Percentiles rank a stretch among this genome's conserved stretches.
phyloP scores from a whole-genome alignment of 352 stramenopile genomes.

The Phytophthora chlamydospora region DNA sequence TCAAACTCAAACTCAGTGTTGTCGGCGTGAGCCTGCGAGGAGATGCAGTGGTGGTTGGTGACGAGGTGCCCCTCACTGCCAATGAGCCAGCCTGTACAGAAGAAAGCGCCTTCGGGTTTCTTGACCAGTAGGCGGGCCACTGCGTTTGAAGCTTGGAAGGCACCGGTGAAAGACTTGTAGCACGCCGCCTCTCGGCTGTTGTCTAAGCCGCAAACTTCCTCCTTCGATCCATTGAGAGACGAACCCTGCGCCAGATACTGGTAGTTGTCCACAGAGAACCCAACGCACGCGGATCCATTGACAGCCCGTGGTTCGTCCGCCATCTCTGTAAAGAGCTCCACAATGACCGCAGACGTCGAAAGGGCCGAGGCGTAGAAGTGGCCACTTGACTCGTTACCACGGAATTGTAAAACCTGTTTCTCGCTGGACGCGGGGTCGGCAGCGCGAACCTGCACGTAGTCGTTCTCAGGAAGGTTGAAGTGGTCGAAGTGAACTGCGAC shows the following conservation, averaged over 20 bases:
- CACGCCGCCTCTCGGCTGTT: constrained; percentile 60
- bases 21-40: constrained; percentile 40
- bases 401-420: constrained; percentile 34
- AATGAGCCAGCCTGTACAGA: constrained; percentile 78
- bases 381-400: constrained; percentile 32
- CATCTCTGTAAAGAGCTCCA: constrained; percentile 51
- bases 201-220: constrained; percentile 63
- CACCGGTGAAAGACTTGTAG: constrained; percentile 29
- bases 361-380: constrained; percentile 45
- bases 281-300: constrained; percentile 38
- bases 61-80: constrained; percentile 76
- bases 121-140: constrained; percentile 69
- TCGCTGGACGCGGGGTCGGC: constrained; percentile 34
- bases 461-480: constrained; percentile 61
- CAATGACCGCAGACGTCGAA: constrained; percentile 40
- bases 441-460: constrained; percentile 56
- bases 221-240: constrained; percentile 26
- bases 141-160: constrained; percentile 33
- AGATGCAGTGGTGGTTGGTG: constrained; percentile 85
- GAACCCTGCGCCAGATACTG: constrained; percentile 36
- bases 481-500: constrained; percentile 62
- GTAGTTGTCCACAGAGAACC: constrained; percentile 57
- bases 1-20: constrained; percentile 73
- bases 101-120: constrained; percentile 53
- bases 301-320: constrained; percentile 1